Percentiles rank a stretch among this genome's conserved stretches.
phyloP scores from a whole-genome alignment of 768 basidiomycete genomes.

The Amanita polypyramis region DNA sequence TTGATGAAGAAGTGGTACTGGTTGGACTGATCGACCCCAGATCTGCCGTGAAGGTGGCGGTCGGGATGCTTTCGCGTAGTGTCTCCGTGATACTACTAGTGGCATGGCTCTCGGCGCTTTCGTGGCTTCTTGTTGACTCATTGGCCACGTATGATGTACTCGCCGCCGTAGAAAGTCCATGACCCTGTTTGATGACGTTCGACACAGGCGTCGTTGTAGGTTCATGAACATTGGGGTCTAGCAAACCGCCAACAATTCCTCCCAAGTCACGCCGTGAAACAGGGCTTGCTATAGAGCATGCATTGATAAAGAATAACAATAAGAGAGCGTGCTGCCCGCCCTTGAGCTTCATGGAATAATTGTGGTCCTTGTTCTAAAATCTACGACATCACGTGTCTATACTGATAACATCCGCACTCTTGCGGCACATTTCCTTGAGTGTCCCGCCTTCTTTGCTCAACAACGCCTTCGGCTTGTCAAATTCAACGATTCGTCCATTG shows the following conservation, averaged over 20 bases:
- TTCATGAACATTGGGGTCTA: background rate
- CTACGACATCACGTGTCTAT: conserved; percentile 6
- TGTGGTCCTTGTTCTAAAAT: background rate
- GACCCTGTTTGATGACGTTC: background rate
- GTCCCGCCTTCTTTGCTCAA: conserved; percentile 41
- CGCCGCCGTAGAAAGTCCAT: background rate
- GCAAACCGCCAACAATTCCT: conserved; percentile 12
- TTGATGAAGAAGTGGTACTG: background rate
- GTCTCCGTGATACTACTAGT: background rate
- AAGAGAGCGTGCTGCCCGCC: background rate
- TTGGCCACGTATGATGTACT: background rate
- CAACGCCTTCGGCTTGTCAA: conserved; percentile 52
- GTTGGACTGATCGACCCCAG: background rate
- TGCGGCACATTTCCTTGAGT: conserved; percentile 61
- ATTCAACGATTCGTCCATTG: conserved; percentile 65
- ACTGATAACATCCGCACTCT: conserved; percentile 26
- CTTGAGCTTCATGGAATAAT: conserved; percentile 3
- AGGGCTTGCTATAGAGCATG: background rate
- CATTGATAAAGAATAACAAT: background rate
- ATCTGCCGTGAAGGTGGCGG: background rate
- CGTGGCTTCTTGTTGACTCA: background rate
- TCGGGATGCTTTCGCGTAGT: background rate
- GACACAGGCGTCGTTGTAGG: background rate
- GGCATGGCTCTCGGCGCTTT: background rate
- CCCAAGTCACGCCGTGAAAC: conserved; percentile 10